Conservation (phyloP, 2,329 filamentous ascomycete genomes). For the Didymella segeticola region DNA sequence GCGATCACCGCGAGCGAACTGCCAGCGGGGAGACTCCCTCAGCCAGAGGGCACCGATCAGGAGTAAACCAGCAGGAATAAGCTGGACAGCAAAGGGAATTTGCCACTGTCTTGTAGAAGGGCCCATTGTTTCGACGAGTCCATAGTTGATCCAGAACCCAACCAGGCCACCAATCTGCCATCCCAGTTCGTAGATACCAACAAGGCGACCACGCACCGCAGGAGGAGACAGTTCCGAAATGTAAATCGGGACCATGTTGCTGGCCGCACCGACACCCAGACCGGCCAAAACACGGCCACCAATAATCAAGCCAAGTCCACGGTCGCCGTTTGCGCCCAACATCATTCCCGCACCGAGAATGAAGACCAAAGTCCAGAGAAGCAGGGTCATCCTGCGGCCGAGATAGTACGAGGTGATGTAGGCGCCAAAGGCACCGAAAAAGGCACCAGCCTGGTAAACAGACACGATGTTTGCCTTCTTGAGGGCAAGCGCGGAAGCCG, state of each 20-base stretch:
- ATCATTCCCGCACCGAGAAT: constrained; percentile 73
- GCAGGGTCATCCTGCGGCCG: constrained; percentile 69
- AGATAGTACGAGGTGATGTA: constrained; percentile 71
- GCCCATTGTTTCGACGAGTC: constrained; percentile 52
- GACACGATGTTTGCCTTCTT: constrained; percentile 78
- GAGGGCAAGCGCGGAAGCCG: constrained; percentile 57
- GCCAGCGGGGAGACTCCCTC: constrained; percentile 55
- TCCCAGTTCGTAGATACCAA: constrained; percentile 56
- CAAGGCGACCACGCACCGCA: constrained; percentile 64
- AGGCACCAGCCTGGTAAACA: constrained; percentile 80
- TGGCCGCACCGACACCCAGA: constrained; percentile 62
- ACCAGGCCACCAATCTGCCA: constrained; percentile 54
- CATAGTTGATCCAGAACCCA: constrained; percentile 52
- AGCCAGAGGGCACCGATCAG: constrained; percentile 53
- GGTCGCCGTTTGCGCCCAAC: constrained; percentile 59
- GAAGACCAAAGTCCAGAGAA: constrained; percentile 68
- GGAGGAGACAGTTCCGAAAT: constrained; percentile 64
- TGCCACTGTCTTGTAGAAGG: constrained; percentile 55
- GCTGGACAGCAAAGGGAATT: constrained; percentile 66
- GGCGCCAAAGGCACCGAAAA: constrained; percentile 69
- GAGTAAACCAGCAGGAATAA: constrained; percentile 70
- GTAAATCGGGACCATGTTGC: constrained; percentile 66
- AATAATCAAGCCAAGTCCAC: constrained; percentile 62
- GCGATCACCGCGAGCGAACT: constrained; percentile 51
- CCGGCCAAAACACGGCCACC: constrained; percentile 63